These are phyloP conservation scores for Persicaria maculosa DNA, from an alignment of 148 eudicot species.

Conservation along the genomic window DNA sequence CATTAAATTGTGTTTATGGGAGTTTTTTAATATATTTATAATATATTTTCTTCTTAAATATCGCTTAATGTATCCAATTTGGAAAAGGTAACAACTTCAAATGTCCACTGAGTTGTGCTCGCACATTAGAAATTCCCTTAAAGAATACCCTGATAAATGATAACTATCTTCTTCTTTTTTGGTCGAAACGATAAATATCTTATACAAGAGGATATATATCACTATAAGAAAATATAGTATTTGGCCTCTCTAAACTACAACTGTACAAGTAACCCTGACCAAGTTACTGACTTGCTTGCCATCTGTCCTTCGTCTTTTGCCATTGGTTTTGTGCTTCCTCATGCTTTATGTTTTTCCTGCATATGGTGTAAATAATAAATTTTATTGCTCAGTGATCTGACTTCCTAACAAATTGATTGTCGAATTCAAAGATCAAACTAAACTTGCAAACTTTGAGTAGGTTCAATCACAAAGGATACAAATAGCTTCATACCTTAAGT, in stretches of 20 bases:
- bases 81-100: too few relatives aligned
- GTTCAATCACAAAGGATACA: not conserved
- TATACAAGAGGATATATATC: not conserved
- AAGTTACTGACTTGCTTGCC: not conserved
- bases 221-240: not conserved
- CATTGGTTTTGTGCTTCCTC: not conserved
- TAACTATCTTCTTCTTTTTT: too few relatives aligned
- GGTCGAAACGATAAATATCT: not conserved
- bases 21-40: too few relatives aligned
- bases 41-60: too few relatives aligned
- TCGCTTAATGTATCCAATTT: too few relatives aligned
- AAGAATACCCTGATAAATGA: not conserved
- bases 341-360: not conserved
- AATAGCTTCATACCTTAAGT: not conserved
- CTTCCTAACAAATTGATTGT: not conserved
- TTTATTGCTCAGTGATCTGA: not conserved
- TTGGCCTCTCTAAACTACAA: not conserved
- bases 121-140: too few relatives aligned
- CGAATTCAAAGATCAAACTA: not conserved
- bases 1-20: too few relatives aligned
- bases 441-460: not conserved
- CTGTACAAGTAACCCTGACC: not conserved
- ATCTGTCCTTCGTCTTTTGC: conserved; percentile 3
- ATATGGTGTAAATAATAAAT: not conserved
- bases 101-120: too few relatives aligned